Percentiles rank a stretch among this genome's conserved stretches.
These are phyloP conservation scores for Chlorella variabilis DNA, from an alignment of 163 green algal species.

Conservation along the genomic window DNA sequence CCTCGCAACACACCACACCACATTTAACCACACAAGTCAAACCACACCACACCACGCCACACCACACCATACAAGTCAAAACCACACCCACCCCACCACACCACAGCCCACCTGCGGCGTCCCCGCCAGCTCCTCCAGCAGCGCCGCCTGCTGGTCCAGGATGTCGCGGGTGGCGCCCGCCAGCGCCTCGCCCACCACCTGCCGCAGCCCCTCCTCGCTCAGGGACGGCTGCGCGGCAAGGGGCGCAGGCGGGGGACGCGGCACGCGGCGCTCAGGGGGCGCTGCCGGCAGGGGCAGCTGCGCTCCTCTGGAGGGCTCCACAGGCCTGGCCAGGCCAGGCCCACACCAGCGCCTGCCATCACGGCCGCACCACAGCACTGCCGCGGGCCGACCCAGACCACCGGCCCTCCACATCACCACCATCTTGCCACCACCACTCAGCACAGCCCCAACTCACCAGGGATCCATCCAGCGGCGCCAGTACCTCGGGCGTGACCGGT, in stretches of 20 bases:
- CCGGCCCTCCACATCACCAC: too few species aligned
- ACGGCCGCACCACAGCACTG: too few species aligned
- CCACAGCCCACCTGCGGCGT: not conserved
- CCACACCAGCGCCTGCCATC: too few species aligned
- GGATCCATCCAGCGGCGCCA: conserved; percentile 13
- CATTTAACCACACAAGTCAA: not conserved
- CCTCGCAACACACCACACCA: too few species aligned
- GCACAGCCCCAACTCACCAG: conserved; percentile 14
- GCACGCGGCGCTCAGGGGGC: too few species aligned
- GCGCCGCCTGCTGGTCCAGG: conserved; percentile 36
- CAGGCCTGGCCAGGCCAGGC: too few species aligned
- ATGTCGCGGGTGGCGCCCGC: not conserved
- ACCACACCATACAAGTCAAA: not conserved
- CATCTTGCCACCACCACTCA: too few species aligned
- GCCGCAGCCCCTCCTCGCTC: conserved; percentile 36
- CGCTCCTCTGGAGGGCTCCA: too few species aligned
- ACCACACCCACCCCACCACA: not conserved
- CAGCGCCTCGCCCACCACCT: conserved; percentile 25
- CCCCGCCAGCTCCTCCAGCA: conserved; percentile 40
- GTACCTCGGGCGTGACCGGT: conserved; percentile 54
- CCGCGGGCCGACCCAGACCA: too few species aligned
- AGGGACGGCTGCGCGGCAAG: not conserved
- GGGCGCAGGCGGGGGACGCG: not conserved
- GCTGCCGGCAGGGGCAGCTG: too few species aligned
- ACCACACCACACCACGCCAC: not conserved